phyloP scores from a whole-genome alignment of 495 filamentous ascomycete species.

The Pseudoneurospora amorphoporcata region DNA sequence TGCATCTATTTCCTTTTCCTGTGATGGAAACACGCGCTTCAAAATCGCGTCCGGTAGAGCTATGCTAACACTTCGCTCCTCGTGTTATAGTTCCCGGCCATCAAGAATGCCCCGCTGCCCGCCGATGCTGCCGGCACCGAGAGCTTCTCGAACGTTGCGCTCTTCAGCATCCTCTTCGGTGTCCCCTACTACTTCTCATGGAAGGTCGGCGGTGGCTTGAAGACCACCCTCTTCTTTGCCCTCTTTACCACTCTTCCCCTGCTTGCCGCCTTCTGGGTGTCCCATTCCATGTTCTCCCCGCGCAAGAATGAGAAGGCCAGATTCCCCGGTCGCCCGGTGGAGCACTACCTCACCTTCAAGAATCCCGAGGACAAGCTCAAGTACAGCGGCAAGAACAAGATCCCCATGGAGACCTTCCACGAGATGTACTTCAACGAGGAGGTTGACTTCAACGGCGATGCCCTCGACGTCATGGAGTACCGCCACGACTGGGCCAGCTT shows the following conservation, averaged over 20 bases:
- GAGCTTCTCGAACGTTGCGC: slow-evolving; percentile 55
- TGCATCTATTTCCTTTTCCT: slow-evolving; percentile 10
- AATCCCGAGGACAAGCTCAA: slow-evolving; percentile 58
- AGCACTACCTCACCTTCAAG: slow-evolving; percentile 80
- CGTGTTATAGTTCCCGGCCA: slow-evolving; percentile 53
- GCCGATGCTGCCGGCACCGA: slow-evolving; percentile 64
- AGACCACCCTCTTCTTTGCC: slow-evolving; percentile 62
- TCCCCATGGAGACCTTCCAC: slow-evolving; percentile 78
- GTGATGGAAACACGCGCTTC: not conserved
- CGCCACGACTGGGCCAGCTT: slow-evolving; percentile 84
- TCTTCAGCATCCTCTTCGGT: slow-evolving; percentile 45
- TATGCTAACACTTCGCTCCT: slow-evolving; percentile 2
- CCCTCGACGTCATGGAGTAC: slow-evolving; percentile 69
- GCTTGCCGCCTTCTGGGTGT: slow-evolving; percentile 61
- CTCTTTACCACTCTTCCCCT: slow-evolving; percentile 56
- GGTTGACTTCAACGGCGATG: slow-evolving; percentile 79
- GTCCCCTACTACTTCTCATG: slow-evolving; percentile 60
- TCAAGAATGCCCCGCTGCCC: slow-evolving; percentile 72
- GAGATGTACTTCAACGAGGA: slow-evolving; percentile 84
- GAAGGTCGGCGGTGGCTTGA: slow-evolving; percentile 59
- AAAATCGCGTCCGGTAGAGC: slow-evolving; percentile 6
- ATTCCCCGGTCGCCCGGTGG: slow-evolving; percentile 65
- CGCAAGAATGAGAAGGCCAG: slow-evolving; percentile 71
- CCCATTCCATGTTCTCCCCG: slow-evolving; percentile 53
- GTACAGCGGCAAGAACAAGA: slow-evolving; percentile 69